Evolutionary conservation across 2,329 filamentous ascomycete genomes (phyloP).

Genomic region (Blastomyces parvus): DNA sequence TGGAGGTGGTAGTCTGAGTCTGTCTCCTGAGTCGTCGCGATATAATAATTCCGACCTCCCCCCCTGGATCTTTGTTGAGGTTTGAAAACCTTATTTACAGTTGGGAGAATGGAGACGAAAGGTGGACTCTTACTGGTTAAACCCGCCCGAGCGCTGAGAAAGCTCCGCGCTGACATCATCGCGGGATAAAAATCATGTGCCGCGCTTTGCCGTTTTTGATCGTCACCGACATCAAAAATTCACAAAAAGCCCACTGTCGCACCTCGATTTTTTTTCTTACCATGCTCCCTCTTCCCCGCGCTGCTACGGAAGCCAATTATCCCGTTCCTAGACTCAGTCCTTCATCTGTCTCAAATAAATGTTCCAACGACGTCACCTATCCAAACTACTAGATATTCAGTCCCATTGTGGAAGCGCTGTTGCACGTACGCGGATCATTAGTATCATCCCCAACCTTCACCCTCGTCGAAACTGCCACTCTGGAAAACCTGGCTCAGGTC

Average conservation of each 20-base stretch:
- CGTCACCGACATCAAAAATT: background rate
- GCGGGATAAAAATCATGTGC: too few species aligned
- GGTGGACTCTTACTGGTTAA: too few species aligned
- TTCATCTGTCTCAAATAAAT: conserved; percentile 1
- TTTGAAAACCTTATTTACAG: too few species aligned
- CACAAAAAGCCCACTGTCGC: background rate
- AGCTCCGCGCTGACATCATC: too few species aligned
- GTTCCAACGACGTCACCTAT: background rate
- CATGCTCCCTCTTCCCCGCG: too few species aligned
- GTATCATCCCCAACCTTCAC: background rate
- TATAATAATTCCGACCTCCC: too few species aligned
- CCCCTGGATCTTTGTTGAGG: too few species aligned
- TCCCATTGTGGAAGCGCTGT: background rate
- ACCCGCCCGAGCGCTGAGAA: too few species aligned
- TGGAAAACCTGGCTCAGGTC: background rate
- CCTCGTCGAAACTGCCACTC: background rate
- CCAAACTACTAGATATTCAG: background rate
- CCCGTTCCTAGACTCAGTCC: background rate
- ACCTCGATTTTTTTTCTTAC: background rate
- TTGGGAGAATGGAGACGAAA: too few species aligned
- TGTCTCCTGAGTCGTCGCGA: too few species aligned
- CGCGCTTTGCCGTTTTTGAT: background rate
- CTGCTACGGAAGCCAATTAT: background rate
- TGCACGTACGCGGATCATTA: background rate
- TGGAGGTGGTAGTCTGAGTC: too few species aligned